Conservation (phyloP, 75 land plant genomes). For the Cunninghamia lanceolata region DNA sequence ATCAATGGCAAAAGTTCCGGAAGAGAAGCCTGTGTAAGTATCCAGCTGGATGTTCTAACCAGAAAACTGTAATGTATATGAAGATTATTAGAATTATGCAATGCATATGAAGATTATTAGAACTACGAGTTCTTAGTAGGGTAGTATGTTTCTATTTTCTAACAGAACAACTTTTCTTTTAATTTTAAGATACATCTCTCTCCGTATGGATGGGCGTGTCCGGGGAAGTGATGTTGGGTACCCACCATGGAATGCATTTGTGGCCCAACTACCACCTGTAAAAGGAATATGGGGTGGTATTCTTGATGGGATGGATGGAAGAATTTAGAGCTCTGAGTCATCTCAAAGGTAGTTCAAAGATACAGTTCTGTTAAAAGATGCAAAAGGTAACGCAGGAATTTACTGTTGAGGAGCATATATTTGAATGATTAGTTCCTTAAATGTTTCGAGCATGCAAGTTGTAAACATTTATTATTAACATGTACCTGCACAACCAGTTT, state of each 20-base stretch:
- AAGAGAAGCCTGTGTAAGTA: slow-evolving; percentile 88
- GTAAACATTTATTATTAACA: neutral
- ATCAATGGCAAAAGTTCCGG: slow-evolving; percentile 72
- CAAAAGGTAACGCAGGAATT: neutral
- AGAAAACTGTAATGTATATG: neutral
- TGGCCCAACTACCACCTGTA: slow-evolving; percentile 80
- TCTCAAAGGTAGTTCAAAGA: slow-evolving; percentile 4
- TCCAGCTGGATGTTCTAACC: neutral
- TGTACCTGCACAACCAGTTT: neutral
- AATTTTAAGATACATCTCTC: slow-evolving; percentile 68
- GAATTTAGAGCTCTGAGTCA: slow-evolving; percentile 28
- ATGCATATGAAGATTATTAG: neutral
- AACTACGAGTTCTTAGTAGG: neutral
- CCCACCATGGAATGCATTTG: slow-evolving; percentile 97
- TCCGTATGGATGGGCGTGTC: slow-evolving; percentile 95
- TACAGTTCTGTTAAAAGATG: neutral
- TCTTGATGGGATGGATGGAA: slow-evolving; percentile 96
- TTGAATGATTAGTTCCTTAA: neutral
- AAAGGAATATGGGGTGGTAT: slow-evolving; percentile 92
- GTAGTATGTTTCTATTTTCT: neutral
- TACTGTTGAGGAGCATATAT: neutral
- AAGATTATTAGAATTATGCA: neutral
- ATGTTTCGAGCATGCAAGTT: neutral
- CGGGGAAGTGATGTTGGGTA: slow-evolving; percentile 94
- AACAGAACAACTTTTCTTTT: neutral